Evolutionary conservation across 2,329 filamentous ascomycete species (phyloP), one percentile per base, ranked within the genome.

Genomic region (Basipetospora chlamydospora): DNA sequence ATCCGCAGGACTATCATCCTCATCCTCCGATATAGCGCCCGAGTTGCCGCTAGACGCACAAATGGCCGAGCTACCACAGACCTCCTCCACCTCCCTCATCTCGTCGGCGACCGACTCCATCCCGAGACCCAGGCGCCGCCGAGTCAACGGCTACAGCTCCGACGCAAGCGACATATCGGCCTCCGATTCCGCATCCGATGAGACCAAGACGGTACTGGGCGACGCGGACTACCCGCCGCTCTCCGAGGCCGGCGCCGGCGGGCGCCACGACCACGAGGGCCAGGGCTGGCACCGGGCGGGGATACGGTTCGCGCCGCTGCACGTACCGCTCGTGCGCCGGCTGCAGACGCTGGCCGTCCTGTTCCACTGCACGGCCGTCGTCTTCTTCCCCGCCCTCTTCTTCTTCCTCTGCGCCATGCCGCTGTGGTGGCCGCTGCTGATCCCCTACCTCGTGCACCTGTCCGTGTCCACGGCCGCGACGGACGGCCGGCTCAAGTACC

Each of bases 401-500:
- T 94, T 93, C 64, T 80, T 92, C 51, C 73, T 87, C 23, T 93
- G 86, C 58, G 80, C 84, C 39, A 87, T 93, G 39, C 90, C 90
- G 1, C 62, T 96, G n/a, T 74, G 79, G 33, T 98, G 90, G 90
- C 88, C 88, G 2, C 58, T 79, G 28, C 52, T 79, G 15, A 62
- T 78, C 6, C 64, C 85, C 0, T 96, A 96, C 49, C 67, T 93
- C 28, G 66, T 95, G 40, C 83, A 92, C 52, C 74, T 88, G 43
- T 69, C 90, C 17, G 75, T 87, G 44, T 92, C 86, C 17, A 80
- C 76, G 31, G 79, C 81, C 13, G 73, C 78, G 12, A 80, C 75
- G 3, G 79, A 85, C 34, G 88, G 88, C 28, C 73, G 70, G 28
- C 68, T 94, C 20, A 70, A 67, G 3, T 76, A 78, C 49, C 80